Percentiles rank a stretch among this genome's conserved stretches.
These are phyloP conservation scores for Tetracentron sinense DNA, from an alignment of 164 flowering plant species.

Conservation along the genomic window DNA sequence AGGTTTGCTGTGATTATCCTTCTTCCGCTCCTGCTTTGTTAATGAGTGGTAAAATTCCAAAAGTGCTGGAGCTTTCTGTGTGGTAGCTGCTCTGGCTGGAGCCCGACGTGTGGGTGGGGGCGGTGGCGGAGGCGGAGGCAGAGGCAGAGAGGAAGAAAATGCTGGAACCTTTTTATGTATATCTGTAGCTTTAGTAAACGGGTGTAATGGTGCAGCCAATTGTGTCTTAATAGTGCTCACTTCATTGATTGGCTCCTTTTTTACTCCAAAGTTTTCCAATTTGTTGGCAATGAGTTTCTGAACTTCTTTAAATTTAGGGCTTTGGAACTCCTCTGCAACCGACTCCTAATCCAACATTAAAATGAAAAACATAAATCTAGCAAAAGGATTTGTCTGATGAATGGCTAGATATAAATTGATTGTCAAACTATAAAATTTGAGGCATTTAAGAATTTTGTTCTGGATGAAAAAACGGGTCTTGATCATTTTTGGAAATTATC, in stretches of 20 bases:
- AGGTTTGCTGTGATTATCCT: slow-evolving; percentile 27
- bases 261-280: slow-evolving; percentile 28
- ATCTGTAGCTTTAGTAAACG: slow-evolving; percentile 9
- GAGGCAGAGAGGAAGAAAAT: slow-evolving; percentile 22
- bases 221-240: slow-evolving; percentile 12
- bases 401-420: neutral
- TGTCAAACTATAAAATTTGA: neutral
- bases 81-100: slow-evolving; percentile 25
- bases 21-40: slow-evolving; percentile 37
- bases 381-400: neutral
- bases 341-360: slow-evolving; percentile 26
- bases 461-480: neutral
- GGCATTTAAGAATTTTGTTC: neutral
- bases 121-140: slow-evolving; percentile 32
- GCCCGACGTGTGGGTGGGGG: slow-evolving; percentile 27
- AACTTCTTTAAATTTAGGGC: slow-evolving; percentile 38
- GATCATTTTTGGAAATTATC: neutral
- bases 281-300: slow-evolving; percentile 48
- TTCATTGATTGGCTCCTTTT: slow-evolving; percentile 22
- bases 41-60: slow-evolving; percentile 44
- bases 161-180: slow-evolving; percentile 17
- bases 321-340: slow-evolving; percentile 23
- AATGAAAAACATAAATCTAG: slow-evolving; percentile 1
- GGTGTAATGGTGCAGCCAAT: slow-evolving; percentile 7
- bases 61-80: slow-evolving; percentile 39